Evolutionary conservation across 805 yeast species (phyloP).

Genomic region (Suhomyces vadensis): DNA sequence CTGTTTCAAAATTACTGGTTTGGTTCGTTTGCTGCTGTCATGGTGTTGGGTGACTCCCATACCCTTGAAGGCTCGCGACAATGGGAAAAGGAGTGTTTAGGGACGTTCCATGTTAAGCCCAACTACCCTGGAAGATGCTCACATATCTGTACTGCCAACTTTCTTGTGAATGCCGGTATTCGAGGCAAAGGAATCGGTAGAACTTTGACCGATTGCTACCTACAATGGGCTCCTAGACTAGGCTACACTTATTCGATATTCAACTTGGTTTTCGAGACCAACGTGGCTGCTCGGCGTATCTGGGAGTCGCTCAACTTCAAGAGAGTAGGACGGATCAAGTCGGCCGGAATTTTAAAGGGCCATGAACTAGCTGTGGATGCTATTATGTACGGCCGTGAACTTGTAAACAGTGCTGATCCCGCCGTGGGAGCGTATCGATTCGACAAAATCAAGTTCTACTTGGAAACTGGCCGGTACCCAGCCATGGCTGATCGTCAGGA

Average conservation of each 20-base stretch:
- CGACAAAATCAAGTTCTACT: constrained; percentile 73
- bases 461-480: constrained; percentile 86
- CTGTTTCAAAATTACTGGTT: constrained; percentile 88
- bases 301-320: constrained; percentile 77
- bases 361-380: constrained; percentile 86
- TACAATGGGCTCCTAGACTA: constrained; percentile 88
- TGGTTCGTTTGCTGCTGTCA: constrained; percentile 74
- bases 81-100: constrained; percentile 93
- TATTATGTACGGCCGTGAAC: constrained; percentile 77
- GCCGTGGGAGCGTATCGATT: constrained; percentile 59
- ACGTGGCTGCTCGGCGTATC: constrained; percentile 76
- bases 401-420: constrained; percentile 56
- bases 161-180: constrained; percentile 89
- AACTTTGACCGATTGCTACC: constrained; percentile 76
- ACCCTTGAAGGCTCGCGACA: constrained; percentile 53
- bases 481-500: constrained; percentile 79
- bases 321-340: constrained; percentile 74
- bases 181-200: constrained; percentile 91
- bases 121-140: constrained; percentile 91
- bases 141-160: constrained; percentile 88
- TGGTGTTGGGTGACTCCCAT: constrained; percentile 72
- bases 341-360: constrained; percentile 88
- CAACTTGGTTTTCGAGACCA: constrained; percentile 86
- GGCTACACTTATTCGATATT: constrained; percentile 86
- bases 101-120: constrained; percentile 81